These are phyloP conservation scores for Colletotrichum tamarilloi DNA, from an alignment of 2,329 filamentous ascomycete species.

Conservation along the genomic window DNA sequence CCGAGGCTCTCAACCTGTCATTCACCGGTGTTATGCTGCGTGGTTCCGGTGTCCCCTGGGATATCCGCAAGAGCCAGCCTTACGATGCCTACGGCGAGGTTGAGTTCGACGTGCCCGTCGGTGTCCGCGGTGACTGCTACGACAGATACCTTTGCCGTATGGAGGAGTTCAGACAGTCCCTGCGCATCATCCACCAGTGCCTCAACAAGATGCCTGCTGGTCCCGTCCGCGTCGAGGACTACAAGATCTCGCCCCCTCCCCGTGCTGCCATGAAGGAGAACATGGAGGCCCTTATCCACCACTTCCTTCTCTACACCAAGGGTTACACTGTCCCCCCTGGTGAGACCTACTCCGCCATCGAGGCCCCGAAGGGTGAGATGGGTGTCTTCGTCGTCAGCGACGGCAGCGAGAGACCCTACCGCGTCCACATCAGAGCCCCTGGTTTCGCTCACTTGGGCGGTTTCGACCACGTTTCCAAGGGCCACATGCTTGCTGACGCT, in stretches of 20 bases:
- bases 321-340: constrained; percentile 96
- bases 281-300: constrained; percentile 99
- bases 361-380: constrained; percentile 99
- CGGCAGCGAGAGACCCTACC: constrained; percentile 94
- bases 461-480: constrained; percentile 93
- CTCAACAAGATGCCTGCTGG: constrained; percentile 98
- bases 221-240: constrained; percentile 95
- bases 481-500: constrained; percentile 94
- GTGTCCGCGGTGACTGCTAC: constrained; percentile 98
- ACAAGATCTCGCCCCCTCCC: constrained; percentile 97
- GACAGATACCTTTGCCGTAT: constrained; percentile 99
- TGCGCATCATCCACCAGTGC: constrained; percentile 98
- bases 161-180: constrained; percentile 98
- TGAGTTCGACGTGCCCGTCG: constrained; percentile 97
- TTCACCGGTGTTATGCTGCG: constrained; percentile 99
- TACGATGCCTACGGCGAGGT: constrained; percentile 99
- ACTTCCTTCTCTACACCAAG: constrained; percentile 99
- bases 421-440: constrained; percentile 96
- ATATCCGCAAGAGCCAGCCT: constrained; percentile 94
- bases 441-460: constrained; percentile 95
- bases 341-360: constrained; percentile 97
- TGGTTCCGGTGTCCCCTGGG: constrained; percentile 95
- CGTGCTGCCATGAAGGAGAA: constrained; percentile 99
- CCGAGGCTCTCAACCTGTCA: constrained; percentile 95
- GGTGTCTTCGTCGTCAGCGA: constrained; percentile 96